phyloP scores from a whole-genome alignment of 169 alveolate species.

The Ichthyophthirius multifiliis region DNA sequence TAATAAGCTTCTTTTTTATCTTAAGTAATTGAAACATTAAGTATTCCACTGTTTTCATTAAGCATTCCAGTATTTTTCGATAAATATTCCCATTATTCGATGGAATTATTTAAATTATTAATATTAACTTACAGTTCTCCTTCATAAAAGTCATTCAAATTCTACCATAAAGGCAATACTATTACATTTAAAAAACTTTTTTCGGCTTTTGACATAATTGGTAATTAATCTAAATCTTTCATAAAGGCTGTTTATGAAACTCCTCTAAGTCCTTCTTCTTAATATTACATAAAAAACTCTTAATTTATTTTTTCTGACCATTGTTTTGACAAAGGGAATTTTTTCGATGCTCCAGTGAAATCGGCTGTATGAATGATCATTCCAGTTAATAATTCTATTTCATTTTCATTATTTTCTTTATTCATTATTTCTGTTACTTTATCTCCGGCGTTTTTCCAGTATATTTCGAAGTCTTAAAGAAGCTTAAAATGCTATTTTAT shows the following conservation, averaged over 20 bases:
- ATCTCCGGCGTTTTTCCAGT: too few species aligned
- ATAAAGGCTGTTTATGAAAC: constrained; percentile 18
- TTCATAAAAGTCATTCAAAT: neutral
- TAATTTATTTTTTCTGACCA: constrained; percentile 25
- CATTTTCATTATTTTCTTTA: too few species aligned
- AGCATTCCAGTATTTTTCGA: too few species aligned
- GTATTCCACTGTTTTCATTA: too few species aligned
- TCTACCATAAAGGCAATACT: constrained; percentile 8
- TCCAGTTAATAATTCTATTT: constrained; percentile 10
- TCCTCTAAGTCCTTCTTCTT: constrained; percentile 32
- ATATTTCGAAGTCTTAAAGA: constrained; percentile 21
- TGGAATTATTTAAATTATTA: neutral
- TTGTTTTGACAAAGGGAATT: constrained; percentile 10
- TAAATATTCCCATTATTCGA: neutral
- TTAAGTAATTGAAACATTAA: too few species aligned
- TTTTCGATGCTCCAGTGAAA: constrained; percentile 22
- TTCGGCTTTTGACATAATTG: constrained; percentile 17
- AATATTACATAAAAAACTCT: constrained; percentile 26
- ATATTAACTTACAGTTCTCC: neutral
- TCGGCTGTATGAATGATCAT: constrained; percentile 27
- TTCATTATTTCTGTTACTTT: too few species aligned
- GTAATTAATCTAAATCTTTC: constrained; percentile 24
- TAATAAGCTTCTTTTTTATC: too few species aligned
- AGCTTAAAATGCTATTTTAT: constrained; percentile 59
- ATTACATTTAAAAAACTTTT: constrained; percentile 22